Evolutionary conservation across 805 yeast genomes (phyloP).

Genomic region (Metschnikowia amazonensis): DNA sequence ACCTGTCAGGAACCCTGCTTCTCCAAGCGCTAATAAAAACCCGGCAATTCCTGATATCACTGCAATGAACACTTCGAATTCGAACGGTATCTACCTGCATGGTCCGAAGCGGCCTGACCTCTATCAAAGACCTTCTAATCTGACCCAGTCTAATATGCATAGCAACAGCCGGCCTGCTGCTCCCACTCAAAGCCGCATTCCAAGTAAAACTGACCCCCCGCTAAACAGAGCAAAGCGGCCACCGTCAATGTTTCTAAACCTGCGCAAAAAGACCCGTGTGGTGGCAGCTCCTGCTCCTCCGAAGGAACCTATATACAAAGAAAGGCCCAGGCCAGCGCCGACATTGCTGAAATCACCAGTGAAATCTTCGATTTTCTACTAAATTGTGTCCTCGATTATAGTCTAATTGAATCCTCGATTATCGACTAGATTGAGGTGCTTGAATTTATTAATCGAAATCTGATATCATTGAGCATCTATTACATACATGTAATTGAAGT

Average conservation of each 20-base stretch:
- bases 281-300: slow-evolving; percentile 10
- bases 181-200: background rate
- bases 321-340: background rate
- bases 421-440: too few species aligned
- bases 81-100: slow-evolving; percentile 2
- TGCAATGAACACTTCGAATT: slow-evolving; percentile 3
- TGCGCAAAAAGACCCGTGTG: slow-evolving; percentile 7
- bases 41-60: background rate
- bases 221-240: slow-evolving; percentile 9
- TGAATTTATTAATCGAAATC: too few species aligned
- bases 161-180: slow-evolving; percentile 6
- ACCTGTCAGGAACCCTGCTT: slow-evolving; percentile 4
- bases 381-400: background rate
- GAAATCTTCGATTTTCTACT: slow-evolving; percentile 30
- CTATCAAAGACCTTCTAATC: background rate
- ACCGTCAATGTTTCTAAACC: slow-evolving; percentile 14
- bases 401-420: background rate
- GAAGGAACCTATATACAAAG: background rate
- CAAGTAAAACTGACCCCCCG: background rate
- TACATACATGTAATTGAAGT: background rate
- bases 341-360: slow-evolving; percentile 15
- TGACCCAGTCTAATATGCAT: background rate
- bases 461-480: too few species aligned
- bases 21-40: background rate
- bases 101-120: background rate